Percentiles rank a stretch among this genome's conserved stretches.
These are phyloP conservation scores for Eimeria praecox DNA, from an alignment of 169 alveolate genomes.

Conservation along the genomic window DNA sequence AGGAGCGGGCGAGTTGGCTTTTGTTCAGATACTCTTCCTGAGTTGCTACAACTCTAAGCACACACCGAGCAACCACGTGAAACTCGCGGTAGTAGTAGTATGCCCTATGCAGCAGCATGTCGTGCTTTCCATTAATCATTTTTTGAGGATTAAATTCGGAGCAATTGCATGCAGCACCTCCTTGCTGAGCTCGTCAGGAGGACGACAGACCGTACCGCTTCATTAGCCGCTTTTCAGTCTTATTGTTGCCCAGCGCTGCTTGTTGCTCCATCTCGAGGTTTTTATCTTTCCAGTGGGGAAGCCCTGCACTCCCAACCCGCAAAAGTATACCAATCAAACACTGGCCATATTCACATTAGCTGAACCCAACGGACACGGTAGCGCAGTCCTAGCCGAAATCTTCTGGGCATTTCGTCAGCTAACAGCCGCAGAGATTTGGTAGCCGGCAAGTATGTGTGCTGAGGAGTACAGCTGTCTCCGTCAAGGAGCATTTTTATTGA, in stretches of 20 bases:
- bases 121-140: too few relatives aligned
- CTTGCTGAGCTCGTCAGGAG: not conserved
- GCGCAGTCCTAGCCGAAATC: too few relatives aligned
- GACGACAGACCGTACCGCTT: not conserved
- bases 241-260: constrained; percentile 45
- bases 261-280: not conserved
- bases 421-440: too few relatives aligned
- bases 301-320: not conserved
- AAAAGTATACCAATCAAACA: too few relatives aligned
- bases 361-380: too few relatives aligned
- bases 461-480: too few relatives aligned
- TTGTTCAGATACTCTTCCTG: constrained; percentile 36
- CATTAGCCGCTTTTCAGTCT: not conserved
- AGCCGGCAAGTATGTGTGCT: too few relatives aligned
- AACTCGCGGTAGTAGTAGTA: not conserved
- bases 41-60: constrained; percentile 18
- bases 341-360: too few relatives aligned
- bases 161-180: not conserved
- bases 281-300: constrained; percentile 48
- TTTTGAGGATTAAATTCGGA: not conserved
- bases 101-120: too few relatives aligned
- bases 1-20: not conserved
- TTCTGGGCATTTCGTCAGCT: too few relatives aligned
- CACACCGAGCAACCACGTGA: not conserved
- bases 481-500: too few relatives aligned